Evolutionary conservation across 2,329 filamentous ascomycete genomes (phyloP), one percentile per base, ranked within the genome.

Genomic region (Leptoxyphium fumago): DNA sequence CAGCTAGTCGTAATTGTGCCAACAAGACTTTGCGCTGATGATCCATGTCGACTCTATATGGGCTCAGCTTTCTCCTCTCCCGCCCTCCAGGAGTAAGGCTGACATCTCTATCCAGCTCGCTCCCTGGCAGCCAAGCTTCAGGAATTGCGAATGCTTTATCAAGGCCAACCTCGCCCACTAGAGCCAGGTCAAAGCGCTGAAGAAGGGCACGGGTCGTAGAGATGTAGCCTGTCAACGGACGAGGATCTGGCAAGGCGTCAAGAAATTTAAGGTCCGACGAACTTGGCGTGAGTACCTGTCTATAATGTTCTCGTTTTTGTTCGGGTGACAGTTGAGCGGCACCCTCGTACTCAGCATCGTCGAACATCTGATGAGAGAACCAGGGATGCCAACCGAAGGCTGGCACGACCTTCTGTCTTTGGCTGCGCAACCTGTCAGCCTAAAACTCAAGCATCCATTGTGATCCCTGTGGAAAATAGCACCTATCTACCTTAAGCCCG

Each of bases 381-480:
- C 84, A 91, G 1, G 84, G 84, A 58, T 91, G 84, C 82, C 84
- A 88, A 15, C 84, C 84, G 62, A 88, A 89, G n/a, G 78, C 77
- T 0, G 84, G 82, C 2, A 89, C 53, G 21, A 80, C 61, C 45
- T 66, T 69, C 48, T 67, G 64, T 38, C 64, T 50, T 41, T 55
- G 47, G 15, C 57, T 58, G 38, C 26, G 28, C 7, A 39, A 11
- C 17, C 38, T 39, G 54, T 56, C 50, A 59, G 61, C 58, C 59
- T 61, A 58, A 58, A 59, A 28, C 55, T 48, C 42, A 43, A 39
- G 41, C 44, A 41, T 21, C 5, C 15, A 38, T 30, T 38, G 14
- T 34, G 41, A 26, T 26, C 21, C 21, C 21, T 26, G 21, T 26
- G 21, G 21, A 26, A 26, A 26, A 26, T 26, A 26, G 21, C 40